Conservation (phyloP, 2,329 filamentous ascomycete species). For the Trichoderma sp. region DNA sequence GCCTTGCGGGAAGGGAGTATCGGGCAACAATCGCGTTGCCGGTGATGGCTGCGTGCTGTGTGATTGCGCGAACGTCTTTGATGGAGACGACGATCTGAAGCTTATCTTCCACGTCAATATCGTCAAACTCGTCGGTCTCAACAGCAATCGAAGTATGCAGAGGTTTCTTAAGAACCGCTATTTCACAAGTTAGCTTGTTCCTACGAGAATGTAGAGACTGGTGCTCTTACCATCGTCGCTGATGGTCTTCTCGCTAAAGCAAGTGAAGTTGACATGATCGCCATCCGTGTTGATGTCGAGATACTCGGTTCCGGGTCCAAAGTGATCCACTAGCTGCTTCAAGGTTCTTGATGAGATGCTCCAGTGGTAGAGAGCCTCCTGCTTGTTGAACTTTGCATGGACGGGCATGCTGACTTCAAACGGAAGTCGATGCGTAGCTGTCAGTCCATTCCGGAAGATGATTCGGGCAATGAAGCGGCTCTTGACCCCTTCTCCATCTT, state of each 20-base stretch:
- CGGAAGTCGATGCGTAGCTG: conserved; percentile 72
- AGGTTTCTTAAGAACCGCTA: conserved; percentile 75
- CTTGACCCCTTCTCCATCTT: conserved; percentile 66
- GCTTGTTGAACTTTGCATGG: conserved; percentile 70
- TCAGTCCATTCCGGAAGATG: conserved; percentile 70
- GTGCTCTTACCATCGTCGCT: conserved; percentile 49
- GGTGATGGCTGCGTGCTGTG: conserved; percentile 69
- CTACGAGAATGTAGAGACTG: neutral
- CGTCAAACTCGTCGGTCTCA: conserved; percentile 72
- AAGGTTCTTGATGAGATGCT: conserved; percentile 67
- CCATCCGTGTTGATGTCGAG: conserved; percentile 74
- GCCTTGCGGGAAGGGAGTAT: conserved; percentile 69
- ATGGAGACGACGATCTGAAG: conserved; percentile 78
- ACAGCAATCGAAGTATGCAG: conserved; percentile 76
- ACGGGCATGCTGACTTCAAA: conserved; percentile 73
- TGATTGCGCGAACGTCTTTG: conserved; percentile 78
- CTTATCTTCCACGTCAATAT: conserved; percentile 70
- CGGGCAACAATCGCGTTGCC: conserved; percentile 63
- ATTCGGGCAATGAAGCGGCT: conserved; percentile 74
- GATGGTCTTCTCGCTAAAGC: conserved; percentile 75
- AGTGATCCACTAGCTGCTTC: conserved; percentile 75
- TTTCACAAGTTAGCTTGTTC: conserved; percentile 30
- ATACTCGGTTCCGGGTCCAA: conserved; percentile 76
- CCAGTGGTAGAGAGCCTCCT: conserved; percentile 67
- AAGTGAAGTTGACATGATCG: conserved; percentile 73